A percentile compares a stretch with the other conserved stretches of the same genome.
Conservation (phyloP, 2,329 filamentous ascomycete genomes). For the Talaromyces funiculosus region DNA sequence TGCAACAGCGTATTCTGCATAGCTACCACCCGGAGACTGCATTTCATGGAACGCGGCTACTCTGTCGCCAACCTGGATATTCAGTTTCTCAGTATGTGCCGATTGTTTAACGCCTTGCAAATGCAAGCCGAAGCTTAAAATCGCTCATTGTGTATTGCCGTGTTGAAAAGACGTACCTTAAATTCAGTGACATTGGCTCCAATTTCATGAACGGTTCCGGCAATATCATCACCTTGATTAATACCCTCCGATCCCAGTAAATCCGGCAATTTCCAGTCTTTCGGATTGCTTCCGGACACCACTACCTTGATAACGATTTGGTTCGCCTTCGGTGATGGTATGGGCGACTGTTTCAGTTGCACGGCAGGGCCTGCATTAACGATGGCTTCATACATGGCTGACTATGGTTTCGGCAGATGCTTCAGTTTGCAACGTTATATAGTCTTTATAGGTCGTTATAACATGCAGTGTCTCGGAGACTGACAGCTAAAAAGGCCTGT, state of each 20-base stretch:
- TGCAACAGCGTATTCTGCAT: constrained; percentile 53
- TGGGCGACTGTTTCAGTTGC: constrained; percentile 35
- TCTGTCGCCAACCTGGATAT: constrained; percentile 46
- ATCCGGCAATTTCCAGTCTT: constrained; percentile 20
- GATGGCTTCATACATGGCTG: constrained; percentile 2
- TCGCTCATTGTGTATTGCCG: too few species aligned
- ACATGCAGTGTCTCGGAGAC: background rate
- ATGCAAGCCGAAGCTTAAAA: too few species aligned
- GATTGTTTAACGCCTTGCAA: too few species aligned
- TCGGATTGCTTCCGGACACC: constrained; percentile 12
- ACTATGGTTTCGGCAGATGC: background rate
- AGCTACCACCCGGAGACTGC: constrained; percentile 46
- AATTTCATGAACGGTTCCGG: constrained; percentile 47
- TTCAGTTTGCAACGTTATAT: too few species aligned
- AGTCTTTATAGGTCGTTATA: background rate
- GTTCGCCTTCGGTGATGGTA: constrained; percentile 34
- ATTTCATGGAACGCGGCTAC: constrained; percentile 49
- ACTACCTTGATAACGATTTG: constrained; percentile 28
- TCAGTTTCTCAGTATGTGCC: background rate
- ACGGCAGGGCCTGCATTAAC: constrained; percentile 5
- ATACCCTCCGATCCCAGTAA: constrained; percentile 11
- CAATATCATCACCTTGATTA: constrained; percentile 50
- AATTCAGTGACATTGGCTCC: constrained; percentile 51
- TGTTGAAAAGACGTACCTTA: constrained; percentile 24
- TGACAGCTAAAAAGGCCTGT: background rate